Base-by-base conservation (phyloP, 177 flowering plant genomes). In the Vitis hybrid region DNA sequence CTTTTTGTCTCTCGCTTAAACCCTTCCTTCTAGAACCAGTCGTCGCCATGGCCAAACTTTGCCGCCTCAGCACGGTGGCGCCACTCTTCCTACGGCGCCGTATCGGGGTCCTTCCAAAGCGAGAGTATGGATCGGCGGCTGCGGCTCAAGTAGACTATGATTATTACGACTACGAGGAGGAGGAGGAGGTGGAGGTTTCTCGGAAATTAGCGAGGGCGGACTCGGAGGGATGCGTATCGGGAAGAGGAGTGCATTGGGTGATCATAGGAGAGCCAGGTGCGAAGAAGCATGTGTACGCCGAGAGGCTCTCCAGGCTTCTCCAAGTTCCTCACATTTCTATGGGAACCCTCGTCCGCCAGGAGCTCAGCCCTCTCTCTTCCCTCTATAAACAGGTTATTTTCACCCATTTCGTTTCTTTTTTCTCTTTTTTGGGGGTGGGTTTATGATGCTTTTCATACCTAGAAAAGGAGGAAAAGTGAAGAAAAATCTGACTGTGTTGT, bases 161-260 rank as follows among this genome's bases (percentile, higher is more conserved):
- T 46, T 75, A 78, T 74, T 67, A 82, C 67, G 66, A 79, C 52
- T 66, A 74, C 30, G 77, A 79, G 11, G 80, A 85, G 17, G 85
- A 81, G 12, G 84, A 78, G 17, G 54, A 67, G 35, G 66, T 52
- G 60, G 18, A 1, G 61, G 54, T 1, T 3, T 62, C 40, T 62
- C 35, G 12, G 64, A 18, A 54, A 62, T 58, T 62, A 32, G 72
- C 56, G 70, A 18, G 49, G 73, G 70, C 60, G 66, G 89, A 80
- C 19, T 40, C 85, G 21, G 83, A 72, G 27, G 81, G 79, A 3
- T 81, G 78, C 69, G 75, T 60, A 4, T 68, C 82, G 18, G 80
- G 70, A 57, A 85, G 97, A 60, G 97, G 97, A 24, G 98, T 95
- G 49, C 94, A 93, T 84, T 95, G 99, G 99, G 98, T 90, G 76